Base-by-base conservation (phyloP, 257 asterid genomes). In the Hygrophila difformis region DNA sequence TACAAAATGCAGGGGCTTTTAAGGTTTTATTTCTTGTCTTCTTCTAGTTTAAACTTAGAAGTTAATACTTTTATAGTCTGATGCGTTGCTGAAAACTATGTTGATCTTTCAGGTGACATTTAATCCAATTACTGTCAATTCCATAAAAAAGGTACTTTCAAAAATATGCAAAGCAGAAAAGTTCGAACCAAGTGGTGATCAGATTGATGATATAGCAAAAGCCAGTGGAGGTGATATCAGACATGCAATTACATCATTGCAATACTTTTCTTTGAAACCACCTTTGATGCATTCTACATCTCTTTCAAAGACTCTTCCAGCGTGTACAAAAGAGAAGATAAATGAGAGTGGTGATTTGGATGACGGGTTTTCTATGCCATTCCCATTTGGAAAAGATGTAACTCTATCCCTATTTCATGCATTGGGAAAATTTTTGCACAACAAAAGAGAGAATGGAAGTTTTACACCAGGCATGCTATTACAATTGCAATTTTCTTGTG, bases 381-480 rank as follows among this genome's bases (percentile, higher is more conserved):
- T 82, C 57, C 70, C 89, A 59, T 84, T 82, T 60, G 98, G 98
- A 43, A 85, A 87, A 67, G 98, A 89, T 70, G 93, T 79, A 35
- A 79, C 78, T 10, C 73, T 89, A 38, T 81, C 95, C 21, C 53
- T 89, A 12, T 89, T 89, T 63, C 98, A 89, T 61, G 98, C 96
- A 54, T 45, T 89, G 70, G 98, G 98, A 16, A 89, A 89, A 62
- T 89, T 89, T 72, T 66, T 89, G 72, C 98, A 89, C 77, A 89
- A 89, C 71, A 89, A 89, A 72, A 76, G 98, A 38, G 88, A 84
- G 42, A 52, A 58, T 53, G 86, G 56, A 57, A 59, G 38, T 53
- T 33, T 26, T 51, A 45, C 67, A 36, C 51, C 87, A 73, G 97
- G 92, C 80, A 75, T 35, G 40, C 63, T 18, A 2, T 1, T 53